These are phyloP conservation scores for Coemansia brasiliensis DNA, from an alignment of 192 early-diverging fungal species.

Conservation along the genomic window DNA sequence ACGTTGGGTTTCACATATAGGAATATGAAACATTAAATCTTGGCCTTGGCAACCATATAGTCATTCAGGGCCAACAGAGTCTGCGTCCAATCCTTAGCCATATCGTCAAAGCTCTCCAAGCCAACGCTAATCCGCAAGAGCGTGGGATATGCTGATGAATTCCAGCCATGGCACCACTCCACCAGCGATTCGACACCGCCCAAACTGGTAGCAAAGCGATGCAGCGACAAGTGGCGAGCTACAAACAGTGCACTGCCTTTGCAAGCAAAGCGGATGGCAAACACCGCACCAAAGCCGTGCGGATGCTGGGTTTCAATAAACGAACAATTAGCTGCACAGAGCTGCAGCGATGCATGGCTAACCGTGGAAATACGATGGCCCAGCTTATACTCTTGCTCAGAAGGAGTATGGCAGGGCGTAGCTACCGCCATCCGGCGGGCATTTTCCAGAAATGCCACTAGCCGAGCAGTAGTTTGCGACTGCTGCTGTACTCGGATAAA, in stretches of 20 bases:
- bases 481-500: slow-evolving; percentile 65
- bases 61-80: slow-evolving; percentile 52
- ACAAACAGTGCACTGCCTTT: slow-evolving; percentile 55
- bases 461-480: slow-evolving; percentile 54
- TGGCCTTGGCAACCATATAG: slow-evolving; percentile 9
- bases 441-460: slow-evolving; percentile 57
- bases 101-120: slow-evolving; percentile 64
- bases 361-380: slow-evolving; percentile 29
- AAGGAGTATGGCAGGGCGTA: slow-evolving; percentile 29
- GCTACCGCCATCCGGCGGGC: slow-evolving; percentile 47
- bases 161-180: slow-evolving; percentile 64
- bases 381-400: slow-evolving; percentile 17
- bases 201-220: slow-evolving; percentile 63
- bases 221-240: slow-evolving; percentile 41
- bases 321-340: slow-evolving; percentile 11
- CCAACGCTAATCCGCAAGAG: slow-evolving; percentile 68
- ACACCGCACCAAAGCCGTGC: slow-evolving; percentile 42
- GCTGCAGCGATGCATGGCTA: slow-evolving; percentile 41
- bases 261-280: slow-evolving; percentile 50
- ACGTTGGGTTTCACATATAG: too few relatives aligned
- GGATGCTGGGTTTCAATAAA: slow-evolving; percentile 46
- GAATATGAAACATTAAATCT: slow-evolving; percentile 4
- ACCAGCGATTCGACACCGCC: slow-evolving; percentile 67
- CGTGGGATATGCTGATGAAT: slow-evolving; percentile 40
- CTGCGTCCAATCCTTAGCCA: slow-evolving; percentile 61